A percentile compares a stretch with the other conserved stretches of the same genome.
Evolutionary conservation across 345 rosid genomes (phyloP).

Genomic region (Lepidium sativum): DNA sequence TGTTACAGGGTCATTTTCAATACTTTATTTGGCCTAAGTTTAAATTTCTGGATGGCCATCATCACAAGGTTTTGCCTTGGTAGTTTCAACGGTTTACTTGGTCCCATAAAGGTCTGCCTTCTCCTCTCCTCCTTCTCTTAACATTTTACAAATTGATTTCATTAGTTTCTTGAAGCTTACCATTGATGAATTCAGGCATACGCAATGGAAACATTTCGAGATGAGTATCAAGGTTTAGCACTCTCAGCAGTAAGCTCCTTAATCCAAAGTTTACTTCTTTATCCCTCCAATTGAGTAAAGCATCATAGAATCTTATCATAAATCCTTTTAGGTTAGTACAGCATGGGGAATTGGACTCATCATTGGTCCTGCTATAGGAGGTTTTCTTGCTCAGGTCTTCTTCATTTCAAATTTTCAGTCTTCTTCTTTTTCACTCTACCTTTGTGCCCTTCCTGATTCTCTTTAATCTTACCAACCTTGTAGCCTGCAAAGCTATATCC

Average conservation of each 20-base stretch:
- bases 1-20: slow-evolving; percentile 74
- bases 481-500: slow-evolving; percentile 93
- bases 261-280: background rate
- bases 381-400: slow-evolving; percentile 87
- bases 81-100: slow-evolving; percentile 81
- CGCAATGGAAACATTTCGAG: slow-evolving; percentile 63
- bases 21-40: slow-evolving; percentile 81
- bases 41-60: slow-evolving; percentile 92
- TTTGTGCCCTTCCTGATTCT: background rate
- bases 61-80: slow-evolving; percentile 82
- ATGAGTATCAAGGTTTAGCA: slow-evolving; percentile 75
- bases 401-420: background rate
- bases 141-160: too few relatives aligned
- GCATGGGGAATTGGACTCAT: slow-evolving; percentile 96
- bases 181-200: slow-evolving; percentile 51
- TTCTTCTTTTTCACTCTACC: background rate
- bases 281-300: background rate
- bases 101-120: slow-evolving; percentile 80
- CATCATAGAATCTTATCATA: background rate
- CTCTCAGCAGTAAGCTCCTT: slow-evolving; percentile 62
- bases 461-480: background rate
- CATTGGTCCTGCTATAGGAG: slow-evolving; percentile 95
- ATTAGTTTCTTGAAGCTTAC: background rate
- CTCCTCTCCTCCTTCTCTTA: background rate
- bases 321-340: slow-evolving; percentile 61